Evolutionary conservation across 176 grass and related monocot species (phyloP), one percentile per base, ranked within the genome.

Genomic region (Calamus simplicifolius): DNA sequence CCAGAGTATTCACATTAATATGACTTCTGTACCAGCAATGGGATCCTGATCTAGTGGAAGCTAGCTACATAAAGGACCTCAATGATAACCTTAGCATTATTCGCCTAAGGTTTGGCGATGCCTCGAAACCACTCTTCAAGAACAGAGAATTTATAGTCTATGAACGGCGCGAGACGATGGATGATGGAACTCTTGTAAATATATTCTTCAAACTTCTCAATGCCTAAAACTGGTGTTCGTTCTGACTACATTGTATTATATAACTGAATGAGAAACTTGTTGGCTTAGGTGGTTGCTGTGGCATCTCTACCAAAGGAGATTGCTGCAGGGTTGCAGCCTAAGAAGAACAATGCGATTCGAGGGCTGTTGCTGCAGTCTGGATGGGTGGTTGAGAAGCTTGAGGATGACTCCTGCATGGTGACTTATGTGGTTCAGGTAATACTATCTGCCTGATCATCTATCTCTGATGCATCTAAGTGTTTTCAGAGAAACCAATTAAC

Each of bases 251-350:
- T 0, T 43, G 35, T 43, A 2, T 2, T 12, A 8, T 43, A 8
- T 10, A 43, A 43, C 35, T 12, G 8, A 13, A 43, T 43, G 35
- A 43, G 35, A 43, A 43, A 43, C 35, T 43, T 13, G 35, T 43
- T 43, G 35, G 17, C 59, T 21, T 48, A 82, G 23, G 94, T 98
- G 16, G 88, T 93, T 2, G 94, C 94, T 12, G 88, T 93, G 29
- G 88, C 94, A 59, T 89, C 85, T 73, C 79, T 98, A 59, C 94
- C 94, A 19, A 98, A 93, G 81, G 85, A 92, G 75, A 98, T 98
- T 48, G 88, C 94, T 3, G 81, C 94, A 4, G 94, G 94, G 17
- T 60, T 98, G 66, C 81, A 89, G 27, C 93, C 87, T 5, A 76
- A 73, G 64, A 85, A 77, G 60, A 70, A 64, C 21, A 70, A 78